phyloP scores from a whole-genome alignment of 345 rosid species.

The Citrus maxima region DNA sequence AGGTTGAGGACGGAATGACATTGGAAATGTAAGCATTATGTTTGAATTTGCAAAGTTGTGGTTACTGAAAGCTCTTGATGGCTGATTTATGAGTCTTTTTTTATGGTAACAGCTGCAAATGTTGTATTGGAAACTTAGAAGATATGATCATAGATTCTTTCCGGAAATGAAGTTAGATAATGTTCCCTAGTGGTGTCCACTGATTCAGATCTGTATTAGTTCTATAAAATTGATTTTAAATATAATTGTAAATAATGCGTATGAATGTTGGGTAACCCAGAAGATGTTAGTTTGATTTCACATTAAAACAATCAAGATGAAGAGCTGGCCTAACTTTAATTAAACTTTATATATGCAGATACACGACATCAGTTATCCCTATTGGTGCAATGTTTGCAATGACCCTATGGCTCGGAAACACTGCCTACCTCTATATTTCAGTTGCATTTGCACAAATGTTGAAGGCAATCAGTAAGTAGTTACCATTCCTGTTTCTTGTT shows the following conservation, averaged over 20 bases:
- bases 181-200: not conserved
- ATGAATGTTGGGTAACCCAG: not conserved
- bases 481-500: not conserved
- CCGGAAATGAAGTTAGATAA: not conserved
- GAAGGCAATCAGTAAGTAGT: conserved; percentile 86
- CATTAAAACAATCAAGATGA: not conserved
- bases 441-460: conserved; percentile 97
- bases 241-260: not conserved
- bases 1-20: conserved; percentile 96
- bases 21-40: conserved; percentile 68
- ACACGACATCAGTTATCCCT: conserved; percentile 77
- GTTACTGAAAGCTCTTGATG: not conserved
- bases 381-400: conserved; percentile 97
- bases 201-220: not conserved
- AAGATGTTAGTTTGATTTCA: not conserved
- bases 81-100: not conserved
- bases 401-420: conserved; percentile 99
- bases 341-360: conserved; percentile 45
- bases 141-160: not conserved
- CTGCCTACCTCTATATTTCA: conserved; percentile 93
- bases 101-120: not conserved
- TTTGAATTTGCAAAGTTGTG: not conserved
- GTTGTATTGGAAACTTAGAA: not conserved
- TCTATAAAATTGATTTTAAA: not conserved
- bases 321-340: conserved; percentile 4